Evolutionary conservation across 306 rosid genomes (phyloP), one percentile per base, ranked within the genome.

Genomic region (Neltuma alba): DNA sequence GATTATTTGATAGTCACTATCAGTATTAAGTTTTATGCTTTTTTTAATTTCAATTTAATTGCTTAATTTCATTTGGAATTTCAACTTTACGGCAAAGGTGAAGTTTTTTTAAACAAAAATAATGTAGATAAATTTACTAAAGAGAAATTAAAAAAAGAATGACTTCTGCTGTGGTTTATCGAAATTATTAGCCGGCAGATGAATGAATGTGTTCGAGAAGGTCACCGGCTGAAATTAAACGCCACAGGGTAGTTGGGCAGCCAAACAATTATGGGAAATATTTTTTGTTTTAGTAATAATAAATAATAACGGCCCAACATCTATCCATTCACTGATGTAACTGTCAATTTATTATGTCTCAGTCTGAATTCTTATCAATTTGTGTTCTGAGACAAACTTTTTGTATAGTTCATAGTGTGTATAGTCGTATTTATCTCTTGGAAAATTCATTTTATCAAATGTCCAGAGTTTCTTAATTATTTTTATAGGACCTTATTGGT

Each of bases 191-290:
- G 18, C 61, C 4, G 10, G 23, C 21, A 20, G 21, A 18, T 25
- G 9, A n/a, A n/a, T n/a, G n/a, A 25, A 31, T 38, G 62, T 52
- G 81, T 68, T 85, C 86, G 82, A 79, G 88, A 89, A 85, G 80
- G 44, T 33, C 50, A 3, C 40, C 1, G 30, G 72, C 41, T 21
- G 73, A 62, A 16, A 28, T n/a, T 33, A 6, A 66, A 67, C 38
- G 76, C 47, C 36, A 50, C 52, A 2, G 36, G 28, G 20, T 33
- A 12, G 67, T 76, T 76, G 75, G 68, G 76, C 83, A 13, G 27
- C 21, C 31, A 28, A 77, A 16, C 41, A 20, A 9, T 21, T 55
- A 3, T 28, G 55, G 21, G 33, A 34, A 18, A 14, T 75, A 1
- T 48, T 6, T 12, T 21, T 50, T 50, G 58, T 50, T 20, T 6